These are phyloP conservation scores for Coemansia sp. DNA, from an alignment of 192 early-diverging fungal species.

Conservation along the genomic window DNA sequence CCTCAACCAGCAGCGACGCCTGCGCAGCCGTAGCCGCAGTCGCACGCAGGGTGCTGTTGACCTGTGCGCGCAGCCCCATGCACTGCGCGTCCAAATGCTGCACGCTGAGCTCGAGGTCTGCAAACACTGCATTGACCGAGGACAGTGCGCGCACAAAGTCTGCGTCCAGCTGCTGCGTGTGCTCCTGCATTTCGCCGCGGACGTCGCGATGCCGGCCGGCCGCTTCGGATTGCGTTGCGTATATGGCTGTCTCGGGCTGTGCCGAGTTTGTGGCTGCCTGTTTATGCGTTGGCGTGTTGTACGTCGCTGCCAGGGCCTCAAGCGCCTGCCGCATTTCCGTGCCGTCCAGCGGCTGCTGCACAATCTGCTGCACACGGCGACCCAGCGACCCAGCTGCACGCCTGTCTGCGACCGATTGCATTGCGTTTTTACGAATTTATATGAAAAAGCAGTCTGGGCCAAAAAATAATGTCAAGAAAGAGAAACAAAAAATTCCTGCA, in stretches of 20 bases:
- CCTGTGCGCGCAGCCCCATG: slow-evolving; percentile 7
- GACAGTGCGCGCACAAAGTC: slow-evolving; percentile 31
- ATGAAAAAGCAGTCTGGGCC: no score
- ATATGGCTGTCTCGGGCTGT: no score
- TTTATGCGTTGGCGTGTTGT: no score
- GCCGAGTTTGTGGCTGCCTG: neutral
- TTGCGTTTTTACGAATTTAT: no score
- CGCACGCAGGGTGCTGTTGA: slow-evolving; percentile 16
- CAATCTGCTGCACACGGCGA: slow-evolving; percentile 32
- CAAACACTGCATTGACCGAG: slow-evolving; percentile 29
- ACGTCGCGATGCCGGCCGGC: slow-evolving; percentile 19
- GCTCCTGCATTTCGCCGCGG: slow-evolving; percentile 31
- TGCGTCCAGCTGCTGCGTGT: slow-evolving; percentile 14
- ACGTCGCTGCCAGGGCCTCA: slow-evolving; percentile 19
- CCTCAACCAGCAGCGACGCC: slow-evolving; percentile 25
- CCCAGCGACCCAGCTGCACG: slow-evolving; percentile 29
- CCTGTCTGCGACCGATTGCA: slow-evolving; percentile 3
- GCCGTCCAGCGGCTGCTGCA: slow-evolving; percentile 29
- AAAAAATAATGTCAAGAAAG: no score
- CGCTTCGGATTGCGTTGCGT: neutral
- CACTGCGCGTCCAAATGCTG: slow-evolving; percentile 21
- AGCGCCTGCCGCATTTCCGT: slow-evolving; percentile 21
- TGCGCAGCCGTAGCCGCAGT: slow-evolving; percentile 22
- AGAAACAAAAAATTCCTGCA: no score
- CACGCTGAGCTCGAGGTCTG: slow-evolving; percentile 25